These are phyloP conservation scores for Kazachstania viticola DNA, from an alignment of 805 yeast species.

Conservation along the genomic window DNA sequence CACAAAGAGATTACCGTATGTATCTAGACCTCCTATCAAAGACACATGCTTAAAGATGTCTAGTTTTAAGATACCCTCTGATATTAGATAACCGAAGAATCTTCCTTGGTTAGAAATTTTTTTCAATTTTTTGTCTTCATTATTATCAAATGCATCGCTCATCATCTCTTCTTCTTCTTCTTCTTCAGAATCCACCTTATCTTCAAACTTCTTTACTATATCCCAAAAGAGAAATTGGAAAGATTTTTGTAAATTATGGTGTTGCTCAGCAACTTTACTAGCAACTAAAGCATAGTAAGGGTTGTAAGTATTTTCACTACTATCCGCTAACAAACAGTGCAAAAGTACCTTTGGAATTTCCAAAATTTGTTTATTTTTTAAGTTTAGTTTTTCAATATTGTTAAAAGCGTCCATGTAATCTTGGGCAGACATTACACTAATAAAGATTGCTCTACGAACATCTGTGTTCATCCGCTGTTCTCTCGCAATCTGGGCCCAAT, in stretches of 20 bases:
- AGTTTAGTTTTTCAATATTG: slow-evolving; percentile 64
- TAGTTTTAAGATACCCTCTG: slow-evolving; percentile 62
- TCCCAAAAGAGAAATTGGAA: slow-evolving; percentile 92
- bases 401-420: slow-evolving; percentile 83
- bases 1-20: slow-evolving; percentile 54
- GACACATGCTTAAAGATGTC: slow-evolving; percentile 65
- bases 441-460: slow-evolving; percentile 83
- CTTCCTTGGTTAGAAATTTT: slow-evolving; percentile 64
- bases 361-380: slow-evolving; percentile 69
- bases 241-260: slow-evolving; percentile 65
- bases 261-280: slow-evolving; percentile 52
- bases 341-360: slow-evolving; percentile 79
- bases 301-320: slow-evolving; percentile 47
- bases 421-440: slow-evolving; percentile 89
- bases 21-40: slow-evolving; percentile 50
- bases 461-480: slow-evolving; percentile 92
- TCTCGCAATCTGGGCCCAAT: slow-evolving; percentile 80
- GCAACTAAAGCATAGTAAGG: slow-evolving; percentile 85
- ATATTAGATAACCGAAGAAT: slow-evolving; percentile 65
- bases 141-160: slow-evolving; percentile 28
- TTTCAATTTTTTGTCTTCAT: slow-evolving; percentile 46
- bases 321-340: slow-evolving; percentile 78
- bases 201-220: slow-evolving; percentile 58
- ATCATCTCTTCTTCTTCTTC: too few species aligned
- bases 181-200: slow-evolving; percentile 30